phyloP scores from a whole-genome alignment of 1,284 basidiomycete genomes.

The Puccinia triticina region DNA sequence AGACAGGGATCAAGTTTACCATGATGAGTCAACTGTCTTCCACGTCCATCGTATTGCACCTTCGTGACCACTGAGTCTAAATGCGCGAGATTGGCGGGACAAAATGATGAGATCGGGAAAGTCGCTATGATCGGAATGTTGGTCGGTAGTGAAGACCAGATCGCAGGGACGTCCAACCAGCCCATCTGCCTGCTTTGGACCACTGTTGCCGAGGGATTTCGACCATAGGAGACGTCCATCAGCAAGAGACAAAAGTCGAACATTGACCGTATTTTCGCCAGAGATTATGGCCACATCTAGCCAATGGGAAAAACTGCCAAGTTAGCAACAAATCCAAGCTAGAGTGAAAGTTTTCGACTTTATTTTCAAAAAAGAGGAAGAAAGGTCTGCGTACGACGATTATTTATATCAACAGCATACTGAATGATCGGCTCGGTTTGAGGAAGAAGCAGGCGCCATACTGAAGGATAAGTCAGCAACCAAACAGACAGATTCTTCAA shows the following conservation, averaged over 20 bases:
- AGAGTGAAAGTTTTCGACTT: not conserved
- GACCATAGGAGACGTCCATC: constrained; percentile 46
- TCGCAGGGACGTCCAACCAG: constrained; percentile 7
- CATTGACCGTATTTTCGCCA: constrained; percentile 7
- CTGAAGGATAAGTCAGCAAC: constrained; percentile 19
- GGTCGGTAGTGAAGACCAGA: constrained; percentile 47
- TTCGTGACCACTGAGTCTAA: constrained; percentile 26
- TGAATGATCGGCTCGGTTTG: constrained; percentile 43
- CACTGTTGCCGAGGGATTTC: constrained; percentile 4
- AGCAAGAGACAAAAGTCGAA: constrained; percentile 21
- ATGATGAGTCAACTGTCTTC: constrained; percentile 14
- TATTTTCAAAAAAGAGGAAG: not conserved
- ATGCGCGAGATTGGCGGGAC: not conserved
- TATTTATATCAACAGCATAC: constrained; percentile 39
- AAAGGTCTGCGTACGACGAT: constrained; percentile 22
- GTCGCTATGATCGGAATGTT: constrained; percentile 29
- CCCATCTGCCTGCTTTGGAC: not conserved
- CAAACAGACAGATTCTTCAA: too few species aligned
- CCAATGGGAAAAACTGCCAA: not conserved
- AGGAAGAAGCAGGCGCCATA: constrained; percentile 43
- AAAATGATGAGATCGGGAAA: constrained; percentile 43
- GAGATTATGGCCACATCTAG: constrained; percentile 43
- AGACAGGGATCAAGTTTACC: constrained; percentile 10
- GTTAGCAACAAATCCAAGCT: not conserved
- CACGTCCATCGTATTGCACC: constrained; percentile 43